A percentile compares a stretch with the other conserved stretches of the same genome.
phyloP scores from a whole-genome alignment of 202 grass and related monocot genomes.

The Dendrocalamus latiflorus region DNA sequence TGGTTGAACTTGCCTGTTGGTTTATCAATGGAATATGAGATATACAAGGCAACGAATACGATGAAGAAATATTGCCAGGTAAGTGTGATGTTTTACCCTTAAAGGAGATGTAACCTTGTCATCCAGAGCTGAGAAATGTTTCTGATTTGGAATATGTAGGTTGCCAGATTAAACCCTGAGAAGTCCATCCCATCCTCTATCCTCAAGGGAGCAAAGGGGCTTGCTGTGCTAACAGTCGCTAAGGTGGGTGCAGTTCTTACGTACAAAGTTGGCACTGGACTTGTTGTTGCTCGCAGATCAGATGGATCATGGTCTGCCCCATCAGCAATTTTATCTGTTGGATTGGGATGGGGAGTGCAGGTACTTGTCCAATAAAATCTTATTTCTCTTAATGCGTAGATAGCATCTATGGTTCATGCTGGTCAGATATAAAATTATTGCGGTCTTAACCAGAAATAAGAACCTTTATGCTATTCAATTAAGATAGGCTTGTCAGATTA shows the following conservation, averaged over 20 bases:
- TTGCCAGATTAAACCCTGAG: conserved; percentile 69
- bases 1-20: conserved; percentile 79
- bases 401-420: not conserved
- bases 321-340: conserved; percentile 68
- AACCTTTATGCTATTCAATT: not conserved
- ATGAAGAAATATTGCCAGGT: conserved; percentile 72
- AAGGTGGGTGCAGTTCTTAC: conserved; percentile 73
- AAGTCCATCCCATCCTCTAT: conserved; percentile 69
- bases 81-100: conserved; percentile 6
- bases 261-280: conserved; percentile 71
- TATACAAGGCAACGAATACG: conserved; percentile 69
- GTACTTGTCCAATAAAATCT: conserved; percentile 36
- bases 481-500: not conserved
- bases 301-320: conserved; percentile 89
- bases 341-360: conserved; percentile 80
- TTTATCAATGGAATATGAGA: conserved; percentile 73
- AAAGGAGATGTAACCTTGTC: not conserved
- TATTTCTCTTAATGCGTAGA: not conserved
- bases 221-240: conserved; percentile 68
- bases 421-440: not conserved
- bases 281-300: conserved; percentile 62
- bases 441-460: not conserved
- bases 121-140: conserved; percentile 5
- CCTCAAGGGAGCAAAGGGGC: conserved; percentile 74
- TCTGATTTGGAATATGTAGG: conserved; percentile 47